Conservation (phyloP, 2,329 filamentous ascomycete genomes). For the Stachybotrys echinatus region DNA sequence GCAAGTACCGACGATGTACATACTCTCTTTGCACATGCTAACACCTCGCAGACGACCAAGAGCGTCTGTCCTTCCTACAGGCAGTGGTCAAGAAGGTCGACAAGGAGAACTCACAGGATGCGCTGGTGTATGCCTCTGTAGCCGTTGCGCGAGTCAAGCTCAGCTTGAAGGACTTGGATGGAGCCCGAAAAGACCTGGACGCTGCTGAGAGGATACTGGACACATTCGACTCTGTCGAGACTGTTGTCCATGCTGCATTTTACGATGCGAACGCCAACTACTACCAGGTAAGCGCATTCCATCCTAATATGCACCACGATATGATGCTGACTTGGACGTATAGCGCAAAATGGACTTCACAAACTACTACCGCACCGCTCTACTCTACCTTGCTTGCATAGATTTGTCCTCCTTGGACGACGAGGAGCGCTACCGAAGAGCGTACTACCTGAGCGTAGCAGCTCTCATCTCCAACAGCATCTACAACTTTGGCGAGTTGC, state of each 20-base stretch:
- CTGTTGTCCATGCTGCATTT: constrained; percentile 90
- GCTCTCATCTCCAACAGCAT: constrained; percentile 91
- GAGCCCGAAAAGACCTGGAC: constrained; percentile 80
- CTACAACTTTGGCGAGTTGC: constrained; percentile 99
- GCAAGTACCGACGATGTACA: constrained; percentile 36
- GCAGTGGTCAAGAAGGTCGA: constrained; percentile 83
- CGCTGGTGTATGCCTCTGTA: constrained; percentile 88
- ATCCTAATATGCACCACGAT: not conserved
- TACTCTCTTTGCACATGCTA: constrained; percentile 8
- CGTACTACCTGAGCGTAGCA: constrained; percentile 88
- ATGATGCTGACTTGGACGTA: constrained; percentile 27
- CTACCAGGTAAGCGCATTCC: constrained; percentile 59
- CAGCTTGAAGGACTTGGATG: constrained; percentile 71
- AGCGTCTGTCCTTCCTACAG: constrained; percentile 80
- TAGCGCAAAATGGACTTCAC: constrained; percentile 82
- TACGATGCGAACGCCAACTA: constrained; percentile 94
- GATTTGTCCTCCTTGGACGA: constrained; percentile 70
- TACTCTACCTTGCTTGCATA: constrained; percentile 95
- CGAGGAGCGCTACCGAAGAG: constrained; percentile 72
- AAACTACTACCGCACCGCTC: constrained; percentile 93
- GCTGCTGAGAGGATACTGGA: constrained; percentile 84
- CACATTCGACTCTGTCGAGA: constrained; percentile 90
- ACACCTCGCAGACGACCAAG: constrained; percentile 63
- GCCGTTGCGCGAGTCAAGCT: constrained; percentile 86
- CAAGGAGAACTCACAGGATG: constrained; percentile 89